Conservation (phyloP, 805 yeast species). For the Isabelozyma pseudorhagii region DNA sequence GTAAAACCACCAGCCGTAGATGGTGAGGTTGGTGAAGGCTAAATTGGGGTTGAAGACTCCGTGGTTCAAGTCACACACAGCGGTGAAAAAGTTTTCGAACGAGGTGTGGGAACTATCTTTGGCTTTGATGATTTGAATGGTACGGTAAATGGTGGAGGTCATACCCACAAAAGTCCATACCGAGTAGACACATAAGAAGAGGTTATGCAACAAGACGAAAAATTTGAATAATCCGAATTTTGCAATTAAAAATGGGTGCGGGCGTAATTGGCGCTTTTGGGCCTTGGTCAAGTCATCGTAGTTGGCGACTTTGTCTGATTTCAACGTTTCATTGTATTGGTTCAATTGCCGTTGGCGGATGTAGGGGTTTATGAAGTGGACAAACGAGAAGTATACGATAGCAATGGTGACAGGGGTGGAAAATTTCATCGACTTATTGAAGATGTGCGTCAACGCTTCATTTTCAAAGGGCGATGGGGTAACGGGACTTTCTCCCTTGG, state of each 20-base stretch:
- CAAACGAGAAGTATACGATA: conserved; percentile 52
- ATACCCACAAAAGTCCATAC: conserved; percentile 72
- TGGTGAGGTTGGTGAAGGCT: conserved; percentile 39
- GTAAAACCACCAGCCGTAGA: conserved; percentile 66
- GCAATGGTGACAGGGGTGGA: conserved; percentile 58
- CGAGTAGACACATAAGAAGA: conserved; percentile 61
- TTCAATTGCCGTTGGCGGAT: conserved; percentile 45
- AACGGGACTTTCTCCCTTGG: conserved; percentile 24
- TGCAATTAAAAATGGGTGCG: conserved; percentile 54
- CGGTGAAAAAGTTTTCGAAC: conserved; percentile 52
- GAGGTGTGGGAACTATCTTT: conserved; percentile 12
- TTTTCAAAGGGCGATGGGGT: conserved; percentile 34
- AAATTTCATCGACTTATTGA: conserved; percentile 43
- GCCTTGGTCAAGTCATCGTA: conserved; percentile 12
- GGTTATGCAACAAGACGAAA: conserved; percentile 59
- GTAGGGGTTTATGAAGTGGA: conserved; percentile 51
- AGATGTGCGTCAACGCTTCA: conserved; percentile 28
- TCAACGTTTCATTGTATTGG: conserved; percentile 19
- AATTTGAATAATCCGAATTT: conserved; percentile 43
- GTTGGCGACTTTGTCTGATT: conserved; percentile 13
- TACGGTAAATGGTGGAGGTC: conserved; percentile 46
- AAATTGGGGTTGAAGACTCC: conserved; percentile 48
- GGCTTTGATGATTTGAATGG: conserved; percentile 23
- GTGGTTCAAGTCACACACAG: conserved; percentile 56
- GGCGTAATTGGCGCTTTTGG: conserved; percentile 36